Conservation (phyloP, 164 flowering plant species). For the Malania oleifera region DNA sequence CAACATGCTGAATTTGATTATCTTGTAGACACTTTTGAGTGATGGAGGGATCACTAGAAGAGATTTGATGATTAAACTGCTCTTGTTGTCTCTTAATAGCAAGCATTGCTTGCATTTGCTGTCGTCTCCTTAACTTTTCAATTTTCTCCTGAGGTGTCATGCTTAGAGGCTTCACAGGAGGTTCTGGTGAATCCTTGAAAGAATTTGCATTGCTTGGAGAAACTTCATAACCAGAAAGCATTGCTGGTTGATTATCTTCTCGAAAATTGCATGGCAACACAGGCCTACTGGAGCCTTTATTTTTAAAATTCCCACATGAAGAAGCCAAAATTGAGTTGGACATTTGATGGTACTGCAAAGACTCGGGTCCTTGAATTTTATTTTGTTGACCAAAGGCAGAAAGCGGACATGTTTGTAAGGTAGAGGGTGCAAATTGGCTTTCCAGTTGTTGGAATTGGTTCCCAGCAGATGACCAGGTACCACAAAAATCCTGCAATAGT, state of each 20-base stretch:
- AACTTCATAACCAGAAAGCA: slow-evolving; percentile 28
- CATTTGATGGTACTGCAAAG: slow-evolving; percentile 30
- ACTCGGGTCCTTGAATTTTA: slow-evolving; percentile 29
- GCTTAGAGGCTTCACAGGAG: slow-evolving; percentile 26
- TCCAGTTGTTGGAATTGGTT: slow-evolving; percentile 31
- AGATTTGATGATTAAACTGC: slow-evolving; percentile 41
- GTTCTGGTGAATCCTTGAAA: slow-evolving; percentile 21
- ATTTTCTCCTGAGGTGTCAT: slow-evolving; percentile 94
- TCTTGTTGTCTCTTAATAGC: slow-evolving; percentile 83
- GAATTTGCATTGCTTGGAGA: slow-evolving; percentile 23
- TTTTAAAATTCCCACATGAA: slow-evolving; percentile 28
- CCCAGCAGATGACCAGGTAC: slow-evolving; percentile 33
- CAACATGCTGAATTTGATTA: slow-evolving; percentile 24
- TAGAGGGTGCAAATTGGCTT: slow-evolving; percentile 29
- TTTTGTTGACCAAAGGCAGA: slow-evolving; percentile 28
- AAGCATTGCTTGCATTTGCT: slow-evolving; percentile 83
- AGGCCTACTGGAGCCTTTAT: slow-evolving; percentile 34
- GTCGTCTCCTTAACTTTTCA: slow-evolving; percentile 79
- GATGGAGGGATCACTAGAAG: slow-evolving; percentile 23
- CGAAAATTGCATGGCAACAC: slow-evolving; percentile 23
- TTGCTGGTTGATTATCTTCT: slow-evolving; percentile 25
- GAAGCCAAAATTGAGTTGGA: slow-evolving; percentile 28
- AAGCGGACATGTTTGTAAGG: slow-evolving; percentile 32
- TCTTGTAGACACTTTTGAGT: slow-evolving; percentile 25
- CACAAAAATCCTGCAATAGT: slow-evolving; percentile 23